A percentile compares a stretch with the other conserved stretches of the same genome.
These are phyloP conservation scores for Ilex aquifolium DNA, from an alignment of 257 asterid genomes.

Conservation along the genomic window DNA sequence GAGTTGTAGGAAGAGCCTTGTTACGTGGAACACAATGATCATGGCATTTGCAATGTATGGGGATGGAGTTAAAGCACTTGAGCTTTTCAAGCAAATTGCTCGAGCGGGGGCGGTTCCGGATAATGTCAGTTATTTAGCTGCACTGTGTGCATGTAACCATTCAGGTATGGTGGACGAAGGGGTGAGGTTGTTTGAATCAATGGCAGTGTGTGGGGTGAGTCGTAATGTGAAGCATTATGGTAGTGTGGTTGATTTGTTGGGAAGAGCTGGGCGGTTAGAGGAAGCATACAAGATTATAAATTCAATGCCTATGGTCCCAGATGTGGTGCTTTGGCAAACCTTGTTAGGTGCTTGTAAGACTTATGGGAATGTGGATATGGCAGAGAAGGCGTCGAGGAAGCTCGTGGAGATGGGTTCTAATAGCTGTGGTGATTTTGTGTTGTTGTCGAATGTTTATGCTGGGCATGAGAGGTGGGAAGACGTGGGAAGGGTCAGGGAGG, in stretches of 20 bases:
- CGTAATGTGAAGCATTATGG: constrained; percentile 84
- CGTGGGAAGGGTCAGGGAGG: constrained; percentile 74
- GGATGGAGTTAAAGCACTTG: constrained; percentile 59
- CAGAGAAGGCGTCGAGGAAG: constrained; percentile 81
- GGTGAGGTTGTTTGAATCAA: constrained; percentile 46
- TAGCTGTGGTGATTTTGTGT: constrained; percentile 76
- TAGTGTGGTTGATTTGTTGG: constrained; percentile 76
- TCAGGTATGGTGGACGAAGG: constrained; percentile 95
- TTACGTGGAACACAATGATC: constrained; percentile 94
- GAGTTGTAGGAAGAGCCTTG: constrained; percentile 40
- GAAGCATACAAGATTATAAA: constrained; percentile 55
- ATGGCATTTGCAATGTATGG: constrained; percentile 90
- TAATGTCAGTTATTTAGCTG: constrained; percentile 61
- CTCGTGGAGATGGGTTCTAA: constrained; percentile 80
- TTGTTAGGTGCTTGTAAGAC: constrained; percentile 78
- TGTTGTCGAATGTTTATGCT: constrained; percentile 82
- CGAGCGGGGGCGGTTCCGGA: constrained; percentile 38
- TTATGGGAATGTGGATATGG: constrained; percentile 63
- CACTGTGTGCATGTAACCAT: constrained; percentile 84
- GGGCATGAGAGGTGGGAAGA: constrained; percentile 76
- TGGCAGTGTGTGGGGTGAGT: constrained; percentile 45
- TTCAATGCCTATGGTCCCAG: constrained; percentile 60
- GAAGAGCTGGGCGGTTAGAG: constrained; percentile 70
- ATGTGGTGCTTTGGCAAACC: constrained; percentile 86
- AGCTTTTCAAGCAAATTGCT: constrained; percentile 39